Conservation (phyloP, 108 stramenopile genomes). For the Seminavis robusta region DNA sequence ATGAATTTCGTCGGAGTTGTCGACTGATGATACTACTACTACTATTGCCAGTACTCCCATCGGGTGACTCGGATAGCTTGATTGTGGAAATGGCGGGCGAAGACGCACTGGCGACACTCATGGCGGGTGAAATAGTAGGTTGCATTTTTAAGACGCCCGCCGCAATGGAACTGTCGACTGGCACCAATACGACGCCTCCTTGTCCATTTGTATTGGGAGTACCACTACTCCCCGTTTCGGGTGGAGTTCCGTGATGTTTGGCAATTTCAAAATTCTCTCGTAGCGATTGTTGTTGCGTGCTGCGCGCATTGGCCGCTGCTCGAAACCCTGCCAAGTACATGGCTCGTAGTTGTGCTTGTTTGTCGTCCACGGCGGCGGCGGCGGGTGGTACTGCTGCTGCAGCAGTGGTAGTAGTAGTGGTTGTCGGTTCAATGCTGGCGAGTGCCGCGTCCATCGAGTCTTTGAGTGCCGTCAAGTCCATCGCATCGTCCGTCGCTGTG, state of each 20-base stretch:
- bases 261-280: conserved; percentile 35
- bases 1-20: neutral
- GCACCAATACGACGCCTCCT: conserved; percentile 34
- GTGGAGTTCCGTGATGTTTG: neutral
- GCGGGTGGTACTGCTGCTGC: neutral
- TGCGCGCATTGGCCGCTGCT: conserved; percentile 50
- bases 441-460: conserved; percentile 48
- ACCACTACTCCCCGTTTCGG: too few species aligned
- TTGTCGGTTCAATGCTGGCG: conserved; percentile 9
- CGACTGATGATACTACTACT: conserved; percentile 5
- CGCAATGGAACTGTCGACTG: conserved; percentile 32
- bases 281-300: conserved; percentile 24
- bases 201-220: too few species aligned
- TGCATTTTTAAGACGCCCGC: conserved; percentile 44
- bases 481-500: too few species aligned
- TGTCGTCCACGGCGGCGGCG: conserved; percentile 6
- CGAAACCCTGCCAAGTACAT: conserved; percentile 88
- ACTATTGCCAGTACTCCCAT: conserved; percentile 7
- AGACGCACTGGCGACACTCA: too few species aligned
- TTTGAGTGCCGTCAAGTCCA: conserved; percentile 45
- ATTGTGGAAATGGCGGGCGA: conserved; percentile 15
- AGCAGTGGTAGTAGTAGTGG: too few species aligned
- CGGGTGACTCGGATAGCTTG: conserved; percentile 2
- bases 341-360: conserved; percentile 72
- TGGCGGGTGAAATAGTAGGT: conserved; percentile 9